Conservation (phyloP, 768 basidiomycete species). For the Favolaschia claudopus region DNA sequence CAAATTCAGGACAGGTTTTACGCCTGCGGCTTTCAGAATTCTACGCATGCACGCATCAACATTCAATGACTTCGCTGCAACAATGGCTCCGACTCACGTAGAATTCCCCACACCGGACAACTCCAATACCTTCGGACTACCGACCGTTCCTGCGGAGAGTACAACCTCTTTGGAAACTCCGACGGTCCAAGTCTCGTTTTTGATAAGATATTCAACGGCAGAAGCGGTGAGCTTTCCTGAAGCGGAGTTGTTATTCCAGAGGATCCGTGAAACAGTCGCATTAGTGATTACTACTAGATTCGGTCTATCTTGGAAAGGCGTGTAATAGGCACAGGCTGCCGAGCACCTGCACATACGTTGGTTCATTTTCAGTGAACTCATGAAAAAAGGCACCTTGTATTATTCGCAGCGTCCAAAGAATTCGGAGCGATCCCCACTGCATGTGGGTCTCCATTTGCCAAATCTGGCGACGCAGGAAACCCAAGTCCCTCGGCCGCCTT, state of each 20-base stretch:
- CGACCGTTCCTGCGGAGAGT: constrained; percentile 51
- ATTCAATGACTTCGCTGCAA: too few relatives aligned
- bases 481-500: constrained; percentile 31
- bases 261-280: constrained; percentile 59
- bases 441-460: constrained; percentile 36
- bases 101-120: constrained; percentile 42
- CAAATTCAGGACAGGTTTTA: constrained; percentile 48
- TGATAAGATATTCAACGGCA: constrained; percentile 54
- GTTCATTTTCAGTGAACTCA: background rate
- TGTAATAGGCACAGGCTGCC: constrained; percentile 40
- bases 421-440: constrained; percentile 40
- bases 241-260: constrained; percentile 40
- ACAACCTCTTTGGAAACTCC: constrained; percentile 62
- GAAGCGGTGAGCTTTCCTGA: constrained; percentile 45
- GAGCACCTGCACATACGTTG: constrained; percentile 28
- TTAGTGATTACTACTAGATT: constrained; percentile 66
- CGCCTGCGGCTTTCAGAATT: constrained; percentile 52
- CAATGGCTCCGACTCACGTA: constrained; percentile 30
- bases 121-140: constrained; percentile 46
- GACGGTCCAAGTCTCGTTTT: constrained; percentile 40
- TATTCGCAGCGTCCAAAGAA: constrained; percentile 38
- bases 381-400: constrained; percentile 33
- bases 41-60: constrained; percentile 21
- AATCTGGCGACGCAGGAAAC: constrained; percentile 34
- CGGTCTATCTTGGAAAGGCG: constrained; percentile 36